Evolutionary conservation across 257 asterid species (phyloP), one percentile per base, ranked within the genome.

Genomic region (Nicotiana otophora): DNA sequence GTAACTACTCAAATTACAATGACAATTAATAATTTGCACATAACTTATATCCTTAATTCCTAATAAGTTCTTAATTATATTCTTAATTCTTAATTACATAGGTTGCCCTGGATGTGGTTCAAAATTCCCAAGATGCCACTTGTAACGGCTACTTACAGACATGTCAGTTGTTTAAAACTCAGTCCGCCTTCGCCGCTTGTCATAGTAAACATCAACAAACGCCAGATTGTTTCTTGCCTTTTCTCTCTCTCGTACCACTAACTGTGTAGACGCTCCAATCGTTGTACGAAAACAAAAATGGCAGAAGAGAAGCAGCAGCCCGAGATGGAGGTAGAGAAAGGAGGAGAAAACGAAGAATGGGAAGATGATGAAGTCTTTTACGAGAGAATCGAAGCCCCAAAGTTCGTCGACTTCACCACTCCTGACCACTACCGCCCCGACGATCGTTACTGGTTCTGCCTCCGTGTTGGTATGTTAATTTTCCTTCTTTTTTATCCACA

Each of bases 361-460:
- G 77, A 80, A 11, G 89, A 85, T 46, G 92, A 91, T 31, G 97
- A 93, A 81, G 92, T 88, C 81, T 93, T 94, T 62, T 96, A 96
- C 23, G 99, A 96, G 86, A 85, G 88, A 68, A 91, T 96, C 34
- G 98, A 96, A 90, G 99, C 99, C 0, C 99, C 99, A 0, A 96
- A 93, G 92, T 96, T 93, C 23, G 98, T 96, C 1, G 99, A 96
- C 82, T 96, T 96, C 89, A 91, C 92, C 0, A 68, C 61, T 64
- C 91, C 97, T 0, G 91, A 93, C 63, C 92, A 88, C 78, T 90
- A 81, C 33, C 66, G 86, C 39, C 98, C 99, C 5, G 98, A 96
- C 82, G 99, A 96, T 78, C 94, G 92, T n/a, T 94, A 91, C 64
- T 96, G 98, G 99, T 96, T 96, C 72, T 96, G 99, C 89, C 85